Evolutionary conservation across 2,329 filamentous ascomycete species (phyloP).

Genomic region (Fusarium sp.): DNA sequence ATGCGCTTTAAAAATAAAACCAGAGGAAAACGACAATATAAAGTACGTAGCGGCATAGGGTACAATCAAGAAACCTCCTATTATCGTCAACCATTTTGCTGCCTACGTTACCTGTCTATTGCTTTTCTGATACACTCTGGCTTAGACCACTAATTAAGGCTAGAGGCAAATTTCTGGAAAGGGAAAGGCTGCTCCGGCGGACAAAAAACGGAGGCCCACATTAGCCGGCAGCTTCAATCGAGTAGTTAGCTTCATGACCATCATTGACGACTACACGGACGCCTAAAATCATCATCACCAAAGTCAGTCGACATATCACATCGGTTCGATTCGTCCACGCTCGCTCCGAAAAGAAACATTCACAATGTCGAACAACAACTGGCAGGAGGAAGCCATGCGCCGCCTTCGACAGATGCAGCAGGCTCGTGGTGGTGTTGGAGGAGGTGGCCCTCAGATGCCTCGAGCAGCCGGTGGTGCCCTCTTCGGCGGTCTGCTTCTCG

Average conservation of each 20-base stretch:
- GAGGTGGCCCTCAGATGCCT: constrained; percentile 54
- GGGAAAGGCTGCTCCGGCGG: constrained; percentile 33
- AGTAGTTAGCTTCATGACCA: constrained; percentile 41
- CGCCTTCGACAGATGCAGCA: constrained; percentile 60
- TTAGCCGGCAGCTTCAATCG: constrained; percentile 39
- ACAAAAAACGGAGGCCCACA: constrained; percentile 40
- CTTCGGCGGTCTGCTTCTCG: constrained; percentile 54
- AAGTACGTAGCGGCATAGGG: neutral
- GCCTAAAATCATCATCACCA: constrained; percentile 22
- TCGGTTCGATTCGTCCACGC: constrained; percentile 18
- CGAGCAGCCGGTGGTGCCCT: constrained; percentile 53
- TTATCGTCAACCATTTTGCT: neutral
- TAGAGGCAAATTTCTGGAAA: constrained; percentile 9
- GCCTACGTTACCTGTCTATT: neutral
- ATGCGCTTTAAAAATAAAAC: neutral
- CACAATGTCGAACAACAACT: constrained; percentile 51
- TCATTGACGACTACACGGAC: constrained; percentile 33
- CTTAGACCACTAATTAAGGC: neutral
- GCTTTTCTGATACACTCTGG: neutral
- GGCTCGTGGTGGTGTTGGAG: constrained; percentile 54
- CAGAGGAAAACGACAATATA: neutral
- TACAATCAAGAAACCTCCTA: neutral
- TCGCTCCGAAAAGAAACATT: constrained; percentile 1
- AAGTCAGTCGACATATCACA: constrained; percentile 21
- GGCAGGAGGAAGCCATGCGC: constrained; percentile 61